A percentile compares a stretch with the other conserved stretches of the same genome.
Evolutionary conservation across 1,284 basidiomycete genomes (phyloP).

Genomic region (Ceratorhiza oryzae-sativae): DNA sequence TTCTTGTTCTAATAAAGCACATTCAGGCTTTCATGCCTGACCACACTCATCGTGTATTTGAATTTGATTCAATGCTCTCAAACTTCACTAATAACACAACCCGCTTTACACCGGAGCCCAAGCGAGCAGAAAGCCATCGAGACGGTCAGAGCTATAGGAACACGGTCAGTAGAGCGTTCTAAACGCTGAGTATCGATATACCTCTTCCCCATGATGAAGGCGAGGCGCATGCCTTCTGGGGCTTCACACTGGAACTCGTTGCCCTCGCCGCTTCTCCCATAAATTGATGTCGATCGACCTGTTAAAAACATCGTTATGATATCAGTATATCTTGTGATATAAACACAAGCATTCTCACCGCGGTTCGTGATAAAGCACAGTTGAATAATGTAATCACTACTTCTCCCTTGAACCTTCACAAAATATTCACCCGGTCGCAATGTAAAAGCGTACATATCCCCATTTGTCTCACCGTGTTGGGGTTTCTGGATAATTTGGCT

Average conservation of each 20-base stretch:
- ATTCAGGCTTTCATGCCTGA: too few relatives aligned
- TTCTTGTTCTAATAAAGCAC: too few relatives aligned
- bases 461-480: not conserved
- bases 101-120: not conserved
- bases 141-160: not conserved
- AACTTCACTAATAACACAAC: too few relatives aligned
- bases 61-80: too few relatives aligned
- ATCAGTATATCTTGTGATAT: too few relatives aligned
- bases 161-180: not conserved
- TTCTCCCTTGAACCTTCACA: not conserved
- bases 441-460: not conserved
- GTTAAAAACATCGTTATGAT: too few relatives aligned
- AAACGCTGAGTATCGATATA: not conserved
- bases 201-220: constrained; percentile 25
- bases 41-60: too few relatives aligned
- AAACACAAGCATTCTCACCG: not conserved
- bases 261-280: not conserved
- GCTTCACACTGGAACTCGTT: not conserved
- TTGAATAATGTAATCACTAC: not conserved
- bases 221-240: not conserved
- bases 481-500: too few relatives aligned
- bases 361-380: constrained; percentile 7
- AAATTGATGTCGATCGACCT: constrained; percentile 3
- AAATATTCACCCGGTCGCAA: constrained; percentile 1
- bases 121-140: not conserved